Evolutionary conservation across 306 rosid genomes (phyloP).

Genomic region (Fragaria iinumae): DNA sequence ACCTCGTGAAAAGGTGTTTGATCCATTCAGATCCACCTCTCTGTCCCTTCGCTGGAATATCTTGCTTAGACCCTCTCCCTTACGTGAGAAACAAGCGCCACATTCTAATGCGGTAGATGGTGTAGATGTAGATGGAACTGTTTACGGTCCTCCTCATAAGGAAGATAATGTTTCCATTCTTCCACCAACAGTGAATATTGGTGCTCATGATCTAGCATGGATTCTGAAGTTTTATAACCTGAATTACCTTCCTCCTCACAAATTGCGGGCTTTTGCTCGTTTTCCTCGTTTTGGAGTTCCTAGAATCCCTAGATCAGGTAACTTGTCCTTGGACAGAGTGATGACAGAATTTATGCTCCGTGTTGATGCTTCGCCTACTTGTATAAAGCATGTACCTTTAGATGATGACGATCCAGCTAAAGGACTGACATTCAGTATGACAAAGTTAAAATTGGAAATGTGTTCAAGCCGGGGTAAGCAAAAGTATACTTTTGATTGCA

Average conservation of each 20-base stretch:
- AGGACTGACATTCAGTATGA: conserved; percentile 82
- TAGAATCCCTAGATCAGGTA: conserved; percentile 80
- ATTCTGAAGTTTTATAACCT: conserved; percentile 66
- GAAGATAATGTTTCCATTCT: conserved; percentile 40
- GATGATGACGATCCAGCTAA: conserved; percentile 98
- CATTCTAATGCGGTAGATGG: conserved; percentile 36
- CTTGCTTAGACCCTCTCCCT: conserved; percentile 64
- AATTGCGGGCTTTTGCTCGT: conserved; percentile 87
- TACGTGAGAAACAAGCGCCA: conserved; percentile 45
- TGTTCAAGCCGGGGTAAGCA: conserved; percentile 90
- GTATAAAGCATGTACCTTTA: conserved; percentile 83
- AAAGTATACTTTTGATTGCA: conserved; percentile 85
- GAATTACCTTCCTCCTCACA: conserved; percentile 91
- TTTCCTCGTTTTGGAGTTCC: conserved; percentile 97
- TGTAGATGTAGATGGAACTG: conserved; percentile 50
- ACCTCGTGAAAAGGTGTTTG: conserved; percentile 75
- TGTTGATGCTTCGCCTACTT: conserved; percentile 71
- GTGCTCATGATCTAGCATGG: conserved; percentile 99
- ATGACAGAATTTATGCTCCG: conserved; percentile 99
- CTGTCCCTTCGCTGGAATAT: conserved; percentile 90
- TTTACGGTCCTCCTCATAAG: conserved; percentile 49
- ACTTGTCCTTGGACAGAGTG: conserved; percentile 89
- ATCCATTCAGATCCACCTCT: conserved; percentile 94
- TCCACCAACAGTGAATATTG: conserved; percentile 79
- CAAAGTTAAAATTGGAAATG: conserved; percentile 74